These are phyloP conservation scores for Chloris gayana DNA, from an alignment of 176 grass and related monocot species.

Conservation along the genomic window DNA sequence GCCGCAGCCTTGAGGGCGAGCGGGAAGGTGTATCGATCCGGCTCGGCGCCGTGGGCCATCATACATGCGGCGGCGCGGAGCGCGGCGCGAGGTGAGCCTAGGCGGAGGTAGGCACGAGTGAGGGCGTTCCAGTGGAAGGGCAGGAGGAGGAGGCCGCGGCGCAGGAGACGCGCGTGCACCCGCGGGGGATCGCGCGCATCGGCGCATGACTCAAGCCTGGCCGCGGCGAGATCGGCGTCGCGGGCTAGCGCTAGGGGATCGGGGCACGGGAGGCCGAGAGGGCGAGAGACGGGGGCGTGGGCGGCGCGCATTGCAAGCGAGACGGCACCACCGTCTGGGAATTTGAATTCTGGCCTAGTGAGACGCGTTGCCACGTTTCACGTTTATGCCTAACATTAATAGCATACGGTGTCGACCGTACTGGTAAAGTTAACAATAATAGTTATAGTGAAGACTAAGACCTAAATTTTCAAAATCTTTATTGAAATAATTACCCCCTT, in stretches of 20 bases:
- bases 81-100: conserved; percentile 3
- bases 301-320: not conserved
- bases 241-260: not conserved
- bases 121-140: conserved; percentile 56
- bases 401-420: too few relatives aligned
- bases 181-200: conserved; percentile 4
- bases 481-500: too few relatives aligned
- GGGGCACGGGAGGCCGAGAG: not conserved
- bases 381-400: too few relatives aligned
- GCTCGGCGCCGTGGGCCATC: not conserved
- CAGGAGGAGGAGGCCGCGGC: conserved; percentile 34
- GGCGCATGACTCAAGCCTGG: conserved; percentile 32
- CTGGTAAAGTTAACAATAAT: too few relatives aligned
- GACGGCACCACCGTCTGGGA: not conserved
- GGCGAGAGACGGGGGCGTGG: not conserved
- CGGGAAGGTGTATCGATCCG: conserved; percentile 48
- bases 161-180: conserved; percentile 44
- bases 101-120: conserved; percentile 47
- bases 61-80: conserved; percentile 33
- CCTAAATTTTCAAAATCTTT: too few relatives aligned
- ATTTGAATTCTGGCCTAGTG: not conserved
- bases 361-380: not conserved
- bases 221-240: conserved; percentile 14
- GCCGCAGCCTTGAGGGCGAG: conserved; percentile 50
- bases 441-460: too few relatives aligned